Base-by-base conservation (phyloP, 1,284 basidiomycete genomes). In the Melampsora allii-populina region DNA sequence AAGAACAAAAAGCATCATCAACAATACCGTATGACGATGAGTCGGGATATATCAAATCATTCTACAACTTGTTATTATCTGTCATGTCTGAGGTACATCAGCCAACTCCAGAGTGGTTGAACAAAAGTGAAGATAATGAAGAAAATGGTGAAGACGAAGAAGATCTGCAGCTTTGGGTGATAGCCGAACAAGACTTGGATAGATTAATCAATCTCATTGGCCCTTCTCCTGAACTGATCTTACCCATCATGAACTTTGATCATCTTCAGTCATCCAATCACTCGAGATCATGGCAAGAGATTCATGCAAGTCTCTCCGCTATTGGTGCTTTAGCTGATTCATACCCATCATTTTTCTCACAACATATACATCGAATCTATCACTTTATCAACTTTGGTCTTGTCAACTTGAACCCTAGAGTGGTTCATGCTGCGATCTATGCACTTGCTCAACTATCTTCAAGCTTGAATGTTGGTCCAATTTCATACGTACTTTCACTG, bases 401-500 rank as follows among this genome's bases (percentile, higher is more conserved):
- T 50, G 67, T 61, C 9, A 45, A 69, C 24, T 45, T 27, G 45
- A 39, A 69, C 63, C 58, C 59, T 33, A 46, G 67, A 63, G 59
- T 69, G 17, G 31, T 61, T n/a, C 63, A 69, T 63, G 67, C 67
- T 7, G 67, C 67, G 27, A 69, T 69, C 33, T 69, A 69, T 50
- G 67, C 67, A 12, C 45, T 69, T 45, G 36, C 67, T n/a, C 67
- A 69, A 50, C 59, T 69, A 5, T 63, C 58, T 24, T 69, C 67
- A n/a, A 42, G 42, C 29, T 33, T 69, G 6, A 63, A 63, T 42
- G 67, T 69, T 21, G 48, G 67, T 48, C 14, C 59, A 19, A 36
- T 59, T 59, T 67, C 39, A n/a, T 56, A 24, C 17, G 21, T 21
- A 24, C 27, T 29, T 19, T 24, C 27, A 21, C 53, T 56, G 3